Evolutionary conservation across 2,329 filamentous ascomycete species (phyloP), one percentile per base, ranked within the genome.

Genomic region (Talaromyces sp.): DNA sequence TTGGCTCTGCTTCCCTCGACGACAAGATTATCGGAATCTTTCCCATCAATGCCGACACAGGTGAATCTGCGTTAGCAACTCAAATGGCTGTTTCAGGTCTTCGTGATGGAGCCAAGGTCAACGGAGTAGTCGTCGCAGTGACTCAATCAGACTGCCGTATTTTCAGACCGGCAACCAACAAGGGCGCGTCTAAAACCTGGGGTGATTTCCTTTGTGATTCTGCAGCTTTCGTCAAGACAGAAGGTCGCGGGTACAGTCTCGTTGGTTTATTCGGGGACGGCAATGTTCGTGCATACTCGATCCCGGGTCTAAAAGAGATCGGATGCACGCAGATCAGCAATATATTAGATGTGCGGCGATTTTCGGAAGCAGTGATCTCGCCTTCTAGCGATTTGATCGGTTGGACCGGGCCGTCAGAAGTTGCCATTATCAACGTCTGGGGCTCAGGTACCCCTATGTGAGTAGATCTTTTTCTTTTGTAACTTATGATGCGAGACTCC

Each of bases 101-200:
- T 1, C 83, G 92, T 55, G 87, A 84, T 55, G 93, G 93, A 1
- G 76, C 81, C 9, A 90, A 89, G 71, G 84, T 95, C 1, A 87
- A 95, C 67, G 95, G 95, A 14, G 87, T 90, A 1, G 77, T 99
- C 11, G 83, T 98, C 52, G 91, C 86, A 63, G 90, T 93, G 75
- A 91, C 88, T 1, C 77, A 80, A 44, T 84, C 83, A 3, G 91
- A 92, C 69, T 88, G 88, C n/a, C 87, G 93, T 62, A 87, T 99
- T 56, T 96, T 97, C 81, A 91, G 88, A 67, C 93, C 95, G 0
- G 88, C 92, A 2, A 86, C 85, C 1, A 83, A 88, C 21, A 98
- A 96, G 77, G 95, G 93, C n/a, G 93, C 93, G 0, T 91, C 92
- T 61, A 96, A 95, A 69, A 87, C 88, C 1, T 98, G 95, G 77